These are phyloP conservation scores for Aspergillus felis DNA, from an alignment of 2,329 filamentous ascomycete species.

Conservation along the genomic window DNA sequence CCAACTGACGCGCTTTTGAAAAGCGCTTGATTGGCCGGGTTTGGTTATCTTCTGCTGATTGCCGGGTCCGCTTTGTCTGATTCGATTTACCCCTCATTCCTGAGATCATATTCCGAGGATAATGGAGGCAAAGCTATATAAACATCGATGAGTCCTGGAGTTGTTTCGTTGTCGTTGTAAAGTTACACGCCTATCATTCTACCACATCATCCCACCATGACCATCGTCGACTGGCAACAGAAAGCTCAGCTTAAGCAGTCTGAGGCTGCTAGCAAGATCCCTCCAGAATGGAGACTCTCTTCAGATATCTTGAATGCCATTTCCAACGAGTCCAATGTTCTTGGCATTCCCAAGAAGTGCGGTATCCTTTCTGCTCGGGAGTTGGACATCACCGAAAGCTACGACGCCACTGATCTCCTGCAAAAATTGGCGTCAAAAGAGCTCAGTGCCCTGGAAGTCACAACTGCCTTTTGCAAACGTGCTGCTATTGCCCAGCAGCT, in stretches of 20 bases:
- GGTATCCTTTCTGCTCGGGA: background rate
- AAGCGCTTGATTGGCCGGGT: background rate
- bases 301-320: background rate
- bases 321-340: conserved; percentile 1
- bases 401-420: background rate
- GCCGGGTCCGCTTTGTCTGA: background rate
- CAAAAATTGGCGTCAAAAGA: conserved; percentile 39
- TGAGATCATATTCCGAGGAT: background rate
- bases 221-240: conserved; percentile 4
- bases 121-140: background rate
- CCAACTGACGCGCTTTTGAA: background rate
- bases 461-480: conserved; percentile 35
- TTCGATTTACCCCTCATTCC: background rate
- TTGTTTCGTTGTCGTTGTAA: background rate
- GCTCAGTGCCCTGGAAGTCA: conserved; percentile 41
- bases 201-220: background rate
- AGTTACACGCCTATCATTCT: background rate
- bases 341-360: conserved; percentile 1
- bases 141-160: background rate
- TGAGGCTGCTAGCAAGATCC: conserved; percentile 7
- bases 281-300: conserved; percentile 5
- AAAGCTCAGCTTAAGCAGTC: conserved; percentile 8
- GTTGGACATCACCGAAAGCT: background rate
- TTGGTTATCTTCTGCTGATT: background rate
- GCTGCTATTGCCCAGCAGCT: conserved; percentile 40